Base-by-base conservation (phyloP, 805 yeast genomes). In the Sugiyamaella floridensis region DNA sequence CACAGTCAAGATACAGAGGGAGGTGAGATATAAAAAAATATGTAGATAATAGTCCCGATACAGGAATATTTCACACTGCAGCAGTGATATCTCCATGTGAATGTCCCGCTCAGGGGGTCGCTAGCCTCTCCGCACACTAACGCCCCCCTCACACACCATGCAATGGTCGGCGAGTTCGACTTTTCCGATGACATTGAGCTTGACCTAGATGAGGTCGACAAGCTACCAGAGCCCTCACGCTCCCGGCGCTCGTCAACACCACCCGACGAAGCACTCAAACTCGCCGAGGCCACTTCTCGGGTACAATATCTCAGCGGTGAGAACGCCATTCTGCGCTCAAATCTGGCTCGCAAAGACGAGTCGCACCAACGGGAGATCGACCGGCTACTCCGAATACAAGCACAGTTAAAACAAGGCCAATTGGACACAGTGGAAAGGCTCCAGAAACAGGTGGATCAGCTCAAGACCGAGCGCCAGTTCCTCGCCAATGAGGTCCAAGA, bases 221-320 rank as follows among this genome's bases (percentile, higher is more conserved):
- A 51, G 14, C 52, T 48, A 52, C 53, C 47, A 40, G 46, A 50
- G 54, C 29, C 46, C 40, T 41, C 37, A 48, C 37, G 43, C 49
- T 45, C 28, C 54, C 54, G 18, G 57, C 63, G 19, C 28, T 8
- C 29, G 14, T 20, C 12, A 9, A 19, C 51, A 26, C 29, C 45
- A 4, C 3, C 16, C 14, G 47, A 34, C 19, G 34, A 15, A 4
- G 18, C 28, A 14, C 45, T 41, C 26, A 48, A 53, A 26, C 57
- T 50, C 57, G 66, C 55, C 47, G 66, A 51, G 63, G 63, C 60
- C 58, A 61, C 52, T 55, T 62, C 49, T 45, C 70, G 70, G 42
- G 57, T 81, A n/a, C 73, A 71, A 51, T 69, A 75, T 37, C 84
- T 87, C 4, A 79, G 78, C 51, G 97, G 97, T 2, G 96, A 90